phyloP scores from a whole-genome alignment of 2,329 filamentous ascomycete genomes.

The Monilinia fructicola region DNA sequence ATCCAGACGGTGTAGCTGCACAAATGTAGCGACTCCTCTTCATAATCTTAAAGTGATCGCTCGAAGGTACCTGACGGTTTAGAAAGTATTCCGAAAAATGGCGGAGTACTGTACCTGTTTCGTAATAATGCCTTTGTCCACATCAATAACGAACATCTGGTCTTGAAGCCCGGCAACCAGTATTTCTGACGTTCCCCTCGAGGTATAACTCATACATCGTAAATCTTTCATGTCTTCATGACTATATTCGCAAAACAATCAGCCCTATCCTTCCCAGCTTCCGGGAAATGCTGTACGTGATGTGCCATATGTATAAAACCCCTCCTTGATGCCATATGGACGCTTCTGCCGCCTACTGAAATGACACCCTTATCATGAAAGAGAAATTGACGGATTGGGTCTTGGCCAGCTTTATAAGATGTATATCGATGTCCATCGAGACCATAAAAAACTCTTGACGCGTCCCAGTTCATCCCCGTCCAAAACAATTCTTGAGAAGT shows the following conservation, averaged over 20 bases:
- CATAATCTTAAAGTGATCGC: slow-evolving; percentile 86
- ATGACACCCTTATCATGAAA: slow-evolving; percentile 91
- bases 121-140: slow-evolving; percentile 68
- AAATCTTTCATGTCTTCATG: slow-evolving; percentile 79
- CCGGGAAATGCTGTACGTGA: slow-evolving; percentile 54
- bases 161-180: slow-evolving; percentile 85
- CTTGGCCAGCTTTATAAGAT: slow-evolving; percentile 78
- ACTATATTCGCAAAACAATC: slow-evolving; percentile 44
- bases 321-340: slow-evolving; percentile 84
- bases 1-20: slow-evolving; percentile 79
- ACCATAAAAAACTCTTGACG: slow-evolving; percentile 81
- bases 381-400: slow-evolving; percentile 80
- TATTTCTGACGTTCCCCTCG: slow-evolving; percentile 78
- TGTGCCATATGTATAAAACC: slow-evolving; percentile 87
- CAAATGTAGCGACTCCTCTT: slow-evolving; percentile 88
- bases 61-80: slow-evolving; percentile 60
- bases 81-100: slow-evolving; percentile 31
- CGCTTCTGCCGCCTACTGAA: slow-evolving; percentile 75
- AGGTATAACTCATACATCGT: slow-evolving; percentile 93
- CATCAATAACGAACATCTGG: slow-evolving; percentile 75
- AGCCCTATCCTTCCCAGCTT: slow-evolving; percentile 26
- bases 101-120: slow-evolving; percentile 54
- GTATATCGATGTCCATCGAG: slow-evolving; percentile 85
- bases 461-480: slow-evolving; percentile 84
- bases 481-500: slow-evolving; percentile 86